Evolutionary conservation across 148 eudicot genomes (phyloP).

Genomic region (Fagopyrum esculentum): DNA sequence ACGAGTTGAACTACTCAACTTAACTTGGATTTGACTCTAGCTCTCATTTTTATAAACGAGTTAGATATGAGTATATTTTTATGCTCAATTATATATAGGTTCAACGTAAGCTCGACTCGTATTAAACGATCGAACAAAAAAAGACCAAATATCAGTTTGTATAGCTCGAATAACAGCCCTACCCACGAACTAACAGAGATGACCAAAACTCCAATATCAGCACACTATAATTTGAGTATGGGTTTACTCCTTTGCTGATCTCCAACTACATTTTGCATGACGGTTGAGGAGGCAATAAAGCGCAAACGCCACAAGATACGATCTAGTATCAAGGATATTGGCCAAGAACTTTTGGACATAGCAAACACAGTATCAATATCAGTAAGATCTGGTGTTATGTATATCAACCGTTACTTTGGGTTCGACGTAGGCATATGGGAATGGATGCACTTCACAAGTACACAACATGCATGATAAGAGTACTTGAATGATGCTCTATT

Average conservation of each 20-base stretch:
- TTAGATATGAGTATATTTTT: too few species aligned
- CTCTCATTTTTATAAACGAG: too few species aligned
- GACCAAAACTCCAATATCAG: too few species aligned
- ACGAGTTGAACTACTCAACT: slow-evolving; percentile 16
- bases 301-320: slow-evolving; percentile 52
- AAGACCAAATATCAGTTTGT: too few species aligned
- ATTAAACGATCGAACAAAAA: too few species aligned
- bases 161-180: too few species aligned
- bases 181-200: too few species aligned
- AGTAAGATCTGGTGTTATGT: slow-evolving; percentile 55
- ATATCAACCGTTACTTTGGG: slow-evolving; percentile 74
- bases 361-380: slow-evolving; percentile 67
- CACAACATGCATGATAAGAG: slow-evolving; percentile 3
- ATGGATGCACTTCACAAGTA: slow-evolving; percentile 52
- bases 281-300: slow-evolving; percentile 69
- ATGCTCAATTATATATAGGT: too few species aligned
- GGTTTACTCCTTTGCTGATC: neutral
- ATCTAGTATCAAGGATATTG: slow-evolving; percentile 74
- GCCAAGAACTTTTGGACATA: slow-evolving; percentile 50
- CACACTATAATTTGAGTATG: too few species aligned
- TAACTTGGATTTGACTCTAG: too few species aligned
- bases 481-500: too few species aligned
- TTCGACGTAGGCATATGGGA: slow-evolving; percentile 57
- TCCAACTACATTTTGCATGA: slow-evolving; percentile 23
- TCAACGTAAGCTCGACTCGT: too few species aligned